Conservation (phyloP, 2,329 filamentous ascomycete species). For the Paraphaeosphaeria sporulosa region DNA sequence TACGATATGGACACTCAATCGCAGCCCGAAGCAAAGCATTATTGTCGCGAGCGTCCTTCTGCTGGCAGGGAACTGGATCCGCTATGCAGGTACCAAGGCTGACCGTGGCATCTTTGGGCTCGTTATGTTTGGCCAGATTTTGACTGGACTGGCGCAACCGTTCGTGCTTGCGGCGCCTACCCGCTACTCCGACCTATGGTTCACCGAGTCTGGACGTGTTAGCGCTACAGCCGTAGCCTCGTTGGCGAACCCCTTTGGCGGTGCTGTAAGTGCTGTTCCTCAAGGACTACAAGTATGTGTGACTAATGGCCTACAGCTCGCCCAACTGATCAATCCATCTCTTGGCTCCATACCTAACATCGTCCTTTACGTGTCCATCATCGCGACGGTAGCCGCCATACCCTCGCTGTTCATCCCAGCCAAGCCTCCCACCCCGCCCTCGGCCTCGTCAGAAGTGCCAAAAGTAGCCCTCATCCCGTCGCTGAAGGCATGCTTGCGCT, state of each 20-base stretch:
- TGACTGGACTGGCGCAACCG: slow-evolving; percentile 88
- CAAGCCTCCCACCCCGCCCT: slow-evolving; percentile 77
- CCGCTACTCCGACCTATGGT: slow-evolving; percentile 93
- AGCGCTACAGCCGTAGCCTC: slow-evolving; percentile 86
- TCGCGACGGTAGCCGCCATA: slow-evolving; percentile 74
- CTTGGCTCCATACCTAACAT: slow-evolving; percentile 79
- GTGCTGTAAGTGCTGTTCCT: slow-evolving; percentile 64
- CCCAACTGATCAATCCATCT: slow-evolving; percentile 84
- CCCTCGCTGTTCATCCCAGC: slow-evolving; percentile 84
- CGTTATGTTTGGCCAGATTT: slow-evolving; percentile 89
- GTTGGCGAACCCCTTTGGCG: slow-evolving; percentile 88
- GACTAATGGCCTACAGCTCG: slow-evolving; percentile 50
- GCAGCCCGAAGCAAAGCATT: slow-evolving; percentile 80
- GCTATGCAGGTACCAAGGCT: slow-evolving; percentile 73
- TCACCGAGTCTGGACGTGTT: slow-evolving; percentile 82
- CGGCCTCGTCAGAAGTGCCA: slow-evolving; percentile 67
- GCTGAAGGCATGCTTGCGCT: slow-evolving; percentile 58
- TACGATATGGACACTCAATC: slow-evolving; percentile 79
- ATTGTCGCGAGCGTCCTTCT: slow-evolving; percentile 75
- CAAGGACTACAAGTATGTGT: neutral
- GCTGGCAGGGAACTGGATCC: slow-evolving; percentile 88
- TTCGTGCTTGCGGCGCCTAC: slow-evolving; percentile 92
- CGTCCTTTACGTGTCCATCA: slow-evolving; percentile 84
- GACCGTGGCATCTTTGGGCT: slow-evolving; percentile 72
- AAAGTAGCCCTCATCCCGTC: slow-evolving; percentile 62